phyloP scores from a whole-genome alignment of 441 rosid genomes.

The Mallotus japonicus region DNA sequence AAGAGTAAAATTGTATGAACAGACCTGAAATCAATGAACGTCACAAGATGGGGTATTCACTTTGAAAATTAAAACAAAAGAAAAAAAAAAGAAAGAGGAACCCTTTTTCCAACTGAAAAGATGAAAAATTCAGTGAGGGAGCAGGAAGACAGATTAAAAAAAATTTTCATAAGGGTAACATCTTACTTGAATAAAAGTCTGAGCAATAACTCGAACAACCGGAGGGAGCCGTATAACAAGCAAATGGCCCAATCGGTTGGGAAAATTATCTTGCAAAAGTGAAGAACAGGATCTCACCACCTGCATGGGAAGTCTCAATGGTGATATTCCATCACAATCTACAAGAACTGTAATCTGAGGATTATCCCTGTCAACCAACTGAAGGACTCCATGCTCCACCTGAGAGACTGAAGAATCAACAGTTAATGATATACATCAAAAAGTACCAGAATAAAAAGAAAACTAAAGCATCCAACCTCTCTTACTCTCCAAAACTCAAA shows the following conservation, averaged over 20 bases:
- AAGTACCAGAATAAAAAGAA: neutral
- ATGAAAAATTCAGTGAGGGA: too few species aligned
- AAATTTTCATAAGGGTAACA: neutral
- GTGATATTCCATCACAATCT: conserved; percentile 87
- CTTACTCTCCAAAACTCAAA: neutral
- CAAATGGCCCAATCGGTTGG: conserved; percentile 77
- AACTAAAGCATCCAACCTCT: neutral
- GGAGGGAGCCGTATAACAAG: conserved; percentile 86
- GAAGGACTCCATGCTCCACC: conserved; percentile 80
- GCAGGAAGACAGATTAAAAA: too few species aligned
- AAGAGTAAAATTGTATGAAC: neutral
- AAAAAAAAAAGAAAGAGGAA: too few species aligned
- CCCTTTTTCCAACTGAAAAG: too few species aligned
- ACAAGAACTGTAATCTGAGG: conserved; percentile 74
- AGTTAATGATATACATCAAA: conserved; percentile 1
- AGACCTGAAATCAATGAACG: neutral
- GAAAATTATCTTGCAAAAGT: conserved; percentile 86
- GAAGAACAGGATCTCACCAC: conserved; percentile 78
- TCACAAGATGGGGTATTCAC: neutral
- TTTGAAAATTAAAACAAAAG: too few species aligned
- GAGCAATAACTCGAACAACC: conserved; percentile 76
- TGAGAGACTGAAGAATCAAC: conserved; percentile 69
- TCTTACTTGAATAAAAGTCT: conserved; percentile 82
- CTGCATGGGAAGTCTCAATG: conserved; percentile 87
- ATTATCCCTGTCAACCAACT: conserved; percentile 52